Evolutionary conservation across 2,329 filamentous ascomycete genomes (phyloP).

Genomic region (Sporothrix curviconia): DNA sequence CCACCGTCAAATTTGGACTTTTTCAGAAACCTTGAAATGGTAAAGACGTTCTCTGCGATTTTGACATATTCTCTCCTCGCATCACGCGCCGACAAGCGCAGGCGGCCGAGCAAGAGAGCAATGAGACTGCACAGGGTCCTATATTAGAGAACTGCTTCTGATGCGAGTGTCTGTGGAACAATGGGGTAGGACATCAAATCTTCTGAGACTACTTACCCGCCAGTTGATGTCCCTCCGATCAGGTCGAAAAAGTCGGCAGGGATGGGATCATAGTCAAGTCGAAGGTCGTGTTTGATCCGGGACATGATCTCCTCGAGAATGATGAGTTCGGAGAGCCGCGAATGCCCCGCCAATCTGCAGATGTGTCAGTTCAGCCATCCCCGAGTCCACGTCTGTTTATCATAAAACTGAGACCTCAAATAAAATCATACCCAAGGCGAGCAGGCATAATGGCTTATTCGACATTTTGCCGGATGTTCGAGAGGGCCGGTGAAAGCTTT

Average conservation of each 20-base stretch:
- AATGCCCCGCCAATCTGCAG: conserved; percentile 3
- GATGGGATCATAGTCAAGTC: not conserved
- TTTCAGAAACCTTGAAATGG: not conserved
- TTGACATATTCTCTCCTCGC: not conserved
- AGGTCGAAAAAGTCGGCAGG: conserved; percentile 5
- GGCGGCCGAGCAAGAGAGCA: not conserved
- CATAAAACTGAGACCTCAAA: not conserved
- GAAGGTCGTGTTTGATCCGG: not conserved
- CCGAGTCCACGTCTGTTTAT: too few species aligned
- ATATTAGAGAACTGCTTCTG: too few species aligned
- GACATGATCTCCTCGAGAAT: conserved; percentile 5
- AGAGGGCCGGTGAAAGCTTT: too few species aligned
- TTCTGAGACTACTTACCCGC: not conserved
- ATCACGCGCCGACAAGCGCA: not conserved
- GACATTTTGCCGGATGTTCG: too few species aligned
- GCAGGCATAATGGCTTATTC: not conserved
- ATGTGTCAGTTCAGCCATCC: too few species aligned
- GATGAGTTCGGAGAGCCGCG: not conserved
- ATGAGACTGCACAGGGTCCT: too few species aligned
- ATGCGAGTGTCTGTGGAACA: too few species aligned
- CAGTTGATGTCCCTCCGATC: conserved; percentile 7
- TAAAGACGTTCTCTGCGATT: not conserved
- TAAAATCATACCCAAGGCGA: not conserved
- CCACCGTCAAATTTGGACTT: not conserved
- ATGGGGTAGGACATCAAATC: too few species aligned